These are phyloP conservation scores for Epichloe brachyelytri DNA, from an alignment of 2,329 filamentous ascomycete genomes.

Conservation along the genomic window DNA sequence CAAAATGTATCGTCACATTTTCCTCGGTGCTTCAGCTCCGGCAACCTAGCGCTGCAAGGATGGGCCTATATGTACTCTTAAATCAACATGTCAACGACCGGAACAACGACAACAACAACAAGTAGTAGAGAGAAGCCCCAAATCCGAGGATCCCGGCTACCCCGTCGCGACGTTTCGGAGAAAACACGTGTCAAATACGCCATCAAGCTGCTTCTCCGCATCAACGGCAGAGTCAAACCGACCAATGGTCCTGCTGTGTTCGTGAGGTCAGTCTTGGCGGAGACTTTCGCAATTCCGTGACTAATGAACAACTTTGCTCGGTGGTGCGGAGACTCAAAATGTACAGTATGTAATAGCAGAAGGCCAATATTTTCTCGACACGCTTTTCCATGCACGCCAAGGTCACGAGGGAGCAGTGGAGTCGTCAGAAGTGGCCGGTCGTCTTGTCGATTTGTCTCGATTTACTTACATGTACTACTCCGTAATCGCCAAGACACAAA, in stretches of 20 bases:
- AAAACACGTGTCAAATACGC: not conserved
- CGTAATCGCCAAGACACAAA: too few relatives aligned
- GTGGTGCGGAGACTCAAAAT: not conserved
- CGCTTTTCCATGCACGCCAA: not conserved
- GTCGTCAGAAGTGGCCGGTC: not conserved
- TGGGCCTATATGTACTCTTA: not conserved
- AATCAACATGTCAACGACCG: not conserved
- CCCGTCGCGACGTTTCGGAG: too few relatives aligned
- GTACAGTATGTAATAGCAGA: not conserved
- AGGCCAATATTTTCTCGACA: not conserved
- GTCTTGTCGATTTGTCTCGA: not conserved
- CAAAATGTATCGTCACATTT: not conserved
- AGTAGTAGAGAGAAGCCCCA: too few relatives aligned
- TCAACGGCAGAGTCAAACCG: not conserved
- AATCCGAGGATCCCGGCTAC: too few relatives aligned
- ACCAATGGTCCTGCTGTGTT: not conserved
- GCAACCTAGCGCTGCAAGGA: not conserved
- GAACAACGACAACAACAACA: too few relatives aligned
- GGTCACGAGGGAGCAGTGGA: not conserved
- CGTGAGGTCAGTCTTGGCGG: not conserved
- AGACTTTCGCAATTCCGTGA: not conserved
- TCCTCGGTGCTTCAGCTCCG: not conserved
- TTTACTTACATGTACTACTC: too few relatives aligned
- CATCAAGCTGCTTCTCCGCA: not conserved
- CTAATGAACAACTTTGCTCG: not conserved